A percentile compares a stretch with the other conserved stretches of the same genome.
phyloP scores from a whole-genome alignment of 78 protist genomes.

The Blattamonas nauphoetae region DNA sequence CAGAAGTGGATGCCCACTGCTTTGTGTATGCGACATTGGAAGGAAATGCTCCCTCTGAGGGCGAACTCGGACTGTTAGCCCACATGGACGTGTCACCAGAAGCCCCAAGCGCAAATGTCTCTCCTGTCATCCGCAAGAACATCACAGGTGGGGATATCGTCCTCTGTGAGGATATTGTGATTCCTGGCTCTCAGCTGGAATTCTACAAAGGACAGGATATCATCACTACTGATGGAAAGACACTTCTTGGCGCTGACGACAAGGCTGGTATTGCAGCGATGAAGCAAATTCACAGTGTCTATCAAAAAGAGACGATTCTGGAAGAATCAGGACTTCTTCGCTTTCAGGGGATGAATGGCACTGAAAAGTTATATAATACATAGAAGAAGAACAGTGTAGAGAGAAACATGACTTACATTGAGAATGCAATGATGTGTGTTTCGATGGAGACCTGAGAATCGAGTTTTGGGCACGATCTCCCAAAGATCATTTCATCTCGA shows the following conservation, averaged over 20 bases:
- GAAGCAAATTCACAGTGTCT: background rate
- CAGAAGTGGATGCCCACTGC: background rate
- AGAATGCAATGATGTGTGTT: too few species aligned
- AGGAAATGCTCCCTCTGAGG: background rate
- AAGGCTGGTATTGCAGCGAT: conserved; percentile 8
- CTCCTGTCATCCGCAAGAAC: background rate
- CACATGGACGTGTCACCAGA: conserved; percentile 18
- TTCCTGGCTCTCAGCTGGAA: background rate
- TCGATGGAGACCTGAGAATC: too few species aligned
- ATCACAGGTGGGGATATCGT: background rate
- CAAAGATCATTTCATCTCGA: too few species aligned
- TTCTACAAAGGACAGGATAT: background rate
- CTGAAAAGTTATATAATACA: too few species aligned
- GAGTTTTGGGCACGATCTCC: too few species aligned
- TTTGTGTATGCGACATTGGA: conserved; percentile 8
- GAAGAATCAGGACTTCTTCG: too few species aligned
- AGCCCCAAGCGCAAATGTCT: background rate
- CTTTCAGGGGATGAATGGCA: too few species aligned
- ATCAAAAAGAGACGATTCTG: too few species aligned
- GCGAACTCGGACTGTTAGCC: background rate
- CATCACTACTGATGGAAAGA: background rate
- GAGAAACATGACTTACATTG: too few species aligned
- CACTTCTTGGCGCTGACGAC: conserved; percentile 27
- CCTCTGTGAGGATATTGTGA: background rate
- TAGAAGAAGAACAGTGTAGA: too few species aligned